Base-by-base conservation (phyloP, 2,329 filamentous ascomycete species). In the Thielaviopsis ethacetica region DNA sequence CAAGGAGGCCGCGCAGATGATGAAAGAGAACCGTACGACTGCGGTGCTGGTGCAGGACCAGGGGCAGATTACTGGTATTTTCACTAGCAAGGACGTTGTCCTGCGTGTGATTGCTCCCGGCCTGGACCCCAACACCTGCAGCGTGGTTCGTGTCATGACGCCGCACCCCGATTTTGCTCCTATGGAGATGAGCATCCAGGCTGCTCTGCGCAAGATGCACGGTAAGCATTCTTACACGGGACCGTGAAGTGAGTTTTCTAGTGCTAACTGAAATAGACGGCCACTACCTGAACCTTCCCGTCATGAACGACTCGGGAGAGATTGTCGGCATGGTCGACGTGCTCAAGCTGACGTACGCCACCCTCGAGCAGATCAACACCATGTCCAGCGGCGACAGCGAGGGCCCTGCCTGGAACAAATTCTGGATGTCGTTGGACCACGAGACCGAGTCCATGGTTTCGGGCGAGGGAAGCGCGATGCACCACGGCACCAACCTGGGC, bases 241-340 rank as follows among this genome's bases (percentile, higher is more conserved):
- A 34, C n/a, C 6, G n/a, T 2, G 13, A 51, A 38, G 49, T 15
- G 5, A 44, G 17, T 10, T 1, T 3, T 17, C 17, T 30, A 49
- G 51, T 49, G 62, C 63, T 65, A 56, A 64, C 53, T n/a, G 65
- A 60, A 63, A 55, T 68, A 94, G 91, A 98, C 75, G 93, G 93
- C 15, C 93, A 98, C 72, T 98, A 98, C 71, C 82, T 98, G 59
- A 98, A 98, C 71, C 76, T 98, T 52, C 93, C 93, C 9, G 93
- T 98, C 63, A 98, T 98, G 93, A 96, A 96, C 71, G 90, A 95
- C 64, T 80, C 82, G 62, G 93, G 91, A 63, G 93, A 98, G 72
- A 98, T 98, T 68, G 93, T 98, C 61, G 93, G 93, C 67, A 98
- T 98, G 93, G 93, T 98, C 26, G 93, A 98, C 71, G 93, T 98